Base-by-base conservation (phyloP, 352 stramenopile genomes). In the Pseudoperonospora humuli region DNA sequence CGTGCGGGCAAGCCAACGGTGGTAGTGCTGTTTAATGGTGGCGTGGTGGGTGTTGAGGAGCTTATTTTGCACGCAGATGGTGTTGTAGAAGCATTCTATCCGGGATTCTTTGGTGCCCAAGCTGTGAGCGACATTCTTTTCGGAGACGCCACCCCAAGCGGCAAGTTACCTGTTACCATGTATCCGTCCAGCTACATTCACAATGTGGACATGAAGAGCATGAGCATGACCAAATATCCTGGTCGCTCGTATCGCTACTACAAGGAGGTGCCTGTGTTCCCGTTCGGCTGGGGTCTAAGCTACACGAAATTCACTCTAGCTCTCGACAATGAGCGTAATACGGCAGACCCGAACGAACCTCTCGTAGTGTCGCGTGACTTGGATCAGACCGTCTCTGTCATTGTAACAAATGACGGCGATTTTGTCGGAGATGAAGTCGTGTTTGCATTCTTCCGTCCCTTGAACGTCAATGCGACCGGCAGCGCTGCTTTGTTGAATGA, bases 191-290 rank as follows among this genome's bases (percentile, higher is more conserved):
- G 81, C 39, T 93, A 89, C 40, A 60, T 88, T n/a, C 45, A 82
- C 11, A 50, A 50, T 1, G 66, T 95, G 8, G 40, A 75, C 7
- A 92, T 93, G 72, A 86, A 75, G 58, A 91, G 81, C 49, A 95
- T 96, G 80, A 80, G 78, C 64, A 95, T 96, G 85, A 93, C 80
- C 25, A 57, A 69, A 42, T 84, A 81, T 41, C 86, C 86, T 4
- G 88, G 88, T 2, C 77, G 87, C 7, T 95, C 85, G n/a, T 96
- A 97, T 53, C 68, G 84, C 2, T 97, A 96, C 55, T 96, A 82
- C 67, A 91, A 83, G 43, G 85, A 88, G 36, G 57, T 85, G 5
- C 75, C 83, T 0, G 78, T 97, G 24, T 93, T 94, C 35, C 72
- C 82, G 6, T 97, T 97, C 50, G 89, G 88, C 6, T 88, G 73